Evolutionary conservation across 305 asterid species (phyloP).

Genomic region (Fraxinus paxiana): DNA sequence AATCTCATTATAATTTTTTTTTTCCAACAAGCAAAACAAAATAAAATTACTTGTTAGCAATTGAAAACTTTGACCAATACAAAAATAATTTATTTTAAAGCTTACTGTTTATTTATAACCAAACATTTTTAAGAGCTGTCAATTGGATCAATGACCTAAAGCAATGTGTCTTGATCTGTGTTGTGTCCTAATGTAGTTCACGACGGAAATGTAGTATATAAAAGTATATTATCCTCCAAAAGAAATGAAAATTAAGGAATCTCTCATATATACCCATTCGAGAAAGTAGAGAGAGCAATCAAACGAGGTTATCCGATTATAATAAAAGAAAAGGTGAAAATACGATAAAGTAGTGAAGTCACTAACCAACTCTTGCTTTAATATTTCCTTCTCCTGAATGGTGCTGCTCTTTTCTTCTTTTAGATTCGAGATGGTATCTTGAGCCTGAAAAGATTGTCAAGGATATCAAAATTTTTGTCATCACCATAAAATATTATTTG

Average conservation of each 20-base stretch:
- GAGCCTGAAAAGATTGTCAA: constrained; percentile 44
- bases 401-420: constrained; percentile 47
- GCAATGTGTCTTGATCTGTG: not conserved
- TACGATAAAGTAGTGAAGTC: constrained; percentile 15
- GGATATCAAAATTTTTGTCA: constrained; percentile 5
- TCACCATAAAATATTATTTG: not conserved
- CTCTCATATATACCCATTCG: not conserved
- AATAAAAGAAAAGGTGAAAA: not conserved
- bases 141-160: not conserved
- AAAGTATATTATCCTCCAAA: not conserved
- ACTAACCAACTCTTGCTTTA: constrained; percentile 63
- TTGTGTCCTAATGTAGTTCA: not conserved
- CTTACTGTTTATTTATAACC: not conserved
- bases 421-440: constrained; percentile 50
- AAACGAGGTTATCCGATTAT: not conserved
- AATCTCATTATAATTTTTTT: not conserved
- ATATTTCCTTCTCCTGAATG: constrained; percentile 38
- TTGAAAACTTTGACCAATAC: not conserved
- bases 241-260: not conserved
- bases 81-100: not conserved
- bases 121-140: not conserved
- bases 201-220: not conserved
- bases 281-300: not conserved
- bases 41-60: not conserved
- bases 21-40: not conserved